These are phyloP conservation scores for Podospora pseudoanserina DNA, from an alignment of 495 filamentous ascomycete species.

Conservation along the genomic window DNA sequence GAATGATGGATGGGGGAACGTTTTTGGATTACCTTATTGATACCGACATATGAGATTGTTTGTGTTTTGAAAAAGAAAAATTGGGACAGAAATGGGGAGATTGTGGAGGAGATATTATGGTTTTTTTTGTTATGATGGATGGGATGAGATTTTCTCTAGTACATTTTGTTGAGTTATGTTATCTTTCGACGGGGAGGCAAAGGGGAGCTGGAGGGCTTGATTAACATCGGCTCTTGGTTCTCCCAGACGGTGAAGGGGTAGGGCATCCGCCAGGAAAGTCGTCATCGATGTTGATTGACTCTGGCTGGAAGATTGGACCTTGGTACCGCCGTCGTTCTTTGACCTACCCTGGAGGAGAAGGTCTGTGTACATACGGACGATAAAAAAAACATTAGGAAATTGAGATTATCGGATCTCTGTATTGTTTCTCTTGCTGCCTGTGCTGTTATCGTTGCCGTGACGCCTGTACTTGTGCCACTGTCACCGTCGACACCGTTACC, in stretches of 20 bases:
- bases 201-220: background rate
- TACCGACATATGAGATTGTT: background rate
- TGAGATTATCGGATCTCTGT: background rate
- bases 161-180: background rate
- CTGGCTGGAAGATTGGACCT: background rate
- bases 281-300: background rate
- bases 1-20: background rate
- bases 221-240: background rate
- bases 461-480: background rate
- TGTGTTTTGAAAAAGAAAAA: background rate
- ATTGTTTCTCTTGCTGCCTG: background rate
- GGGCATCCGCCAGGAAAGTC: background rate
- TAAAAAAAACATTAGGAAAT: background rate
- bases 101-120: background rate
- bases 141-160: background rate
- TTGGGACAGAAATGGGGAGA: background rate
- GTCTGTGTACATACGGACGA: background rate
- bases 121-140: background rate
- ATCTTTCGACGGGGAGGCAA: background rate
- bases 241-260: background rate
- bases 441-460: no score
- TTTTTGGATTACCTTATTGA: background rate
- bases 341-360: background rate
- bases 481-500: background rate
- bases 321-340: background rate